Evolutionary conservation across 345 rosid genomes (phyloP), one percentile per base, ranked within the genome.

Genomic region (Gossypium herbaceum): DNA sequence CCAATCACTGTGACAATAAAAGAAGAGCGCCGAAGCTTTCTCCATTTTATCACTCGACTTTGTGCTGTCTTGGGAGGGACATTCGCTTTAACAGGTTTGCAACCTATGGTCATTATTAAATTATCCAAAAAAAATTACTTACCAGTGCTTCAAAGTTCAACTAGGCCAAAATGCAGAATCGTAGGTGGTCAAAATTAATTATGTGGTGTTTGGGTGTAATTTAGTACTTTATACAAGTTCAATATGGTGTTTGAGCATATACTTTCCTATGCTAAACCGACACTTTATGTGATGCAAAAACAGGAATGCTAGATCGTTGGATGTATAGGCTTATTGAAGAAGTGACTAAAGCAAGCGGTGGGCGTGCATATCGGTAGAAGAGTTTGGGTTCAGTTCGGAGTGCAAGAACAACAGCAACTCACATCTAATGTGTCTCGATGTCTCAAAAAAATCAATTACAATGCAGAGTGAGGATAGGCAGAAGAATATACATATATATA

Each of bases 261-360:
- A 7, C 57, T 47, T 29, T 54, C 8, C 2, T 27, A 52, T 52
- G 19, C 7, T 12, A 39, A 59, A 60, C 50, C 4, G 45, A 34
- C 64, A n/a, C 12, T 66, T 43, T 68, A 4, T 16, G 24, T 68
- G 27, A 20, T 7, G 57, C 44, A 39, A 55, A 45, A 51, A 78
- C 87, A 96, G 97, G 99, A 81, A 88, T 96, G 97, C 82, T 96
- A 71, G 99, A 96, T 82, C 91, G 99, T 54, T 96, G 99, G 99
- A 93, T 93, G 97, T 93, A 78, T 79, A 90, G 92, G 64, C 81
- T 96, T 63, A 56, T 93, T 17, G 97, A 92, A 83, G 87, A 85
- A 0, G 56, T 90, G 58, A 87, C 80, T n/a, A 88, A 87, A 84
- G 91, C 87, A 63, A 81, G 73, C 6, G 8, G 75, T 25, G 77